phyloP scores from a whole-genome alignment of 2,329 filamentous ascomycete genomes.

The Biscogniauxia mediterranea region DNA sequence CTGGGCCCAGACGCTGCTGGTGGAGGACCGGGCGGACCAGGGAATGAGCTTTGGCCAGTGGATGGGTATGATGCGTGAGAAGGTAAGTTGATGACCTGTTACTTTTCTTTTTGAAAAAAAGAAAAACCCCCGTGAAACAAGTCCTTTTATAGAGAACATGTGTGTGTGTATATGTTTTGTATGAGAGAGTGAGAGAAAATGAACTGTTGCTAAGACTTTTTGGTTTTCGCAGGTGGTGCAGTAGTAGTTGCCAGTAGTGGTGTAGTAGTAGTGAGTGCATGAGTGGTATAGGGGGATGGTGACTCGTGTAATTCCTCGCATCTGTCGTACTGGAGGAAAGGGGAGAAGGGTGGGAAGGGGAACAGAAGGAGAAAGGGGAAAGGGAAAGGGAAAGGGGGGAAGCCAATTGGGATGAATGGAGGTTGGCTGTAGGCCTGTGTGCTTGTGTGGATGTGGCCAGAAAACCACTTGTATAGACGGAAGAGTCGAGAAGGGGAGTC shows the following conservation, averaged over 20 bases:
- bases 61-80: constrained; percentile 89
- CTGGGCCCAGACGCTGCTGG: constrained; percentile 93
- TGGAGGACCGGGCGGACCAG: constrained; percentile 94
- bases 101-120: no score
- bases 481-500: constrained; percentile 1
- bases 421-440: no score
- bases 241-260: neutral
- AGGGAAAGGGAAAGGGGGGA: no score
- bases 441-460: neutral
- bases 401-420: no score
- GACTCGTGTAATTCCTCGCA: neutral
- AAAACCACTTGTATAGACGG: constrained; percentile 2
- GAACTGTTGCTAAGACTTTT: constrained; percentile 9
- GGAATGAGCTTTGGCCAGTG: constrained; percentile 90
- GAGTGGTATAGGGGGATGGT: neutral
- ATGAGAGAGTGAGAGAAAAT: constrained; percentile 10
- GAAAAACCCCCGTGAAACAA: no score
- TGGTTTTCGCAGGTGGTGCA: constrained; percentile 2
- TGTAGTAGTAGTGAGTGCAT: neutral
- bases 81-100: constrained; percentile 57
- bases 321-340: neutral
- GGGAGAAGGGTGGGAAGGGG: no score
- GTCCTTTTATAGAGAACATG: constrained; percentile 3
- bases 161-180: constrained; percentile 20
- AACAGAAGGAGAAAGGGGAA: no score